Base-by-base conservation (phyloP, 2,329 filamentous ascomycete genomes). In the Ceratocystis papillata region DNA sequence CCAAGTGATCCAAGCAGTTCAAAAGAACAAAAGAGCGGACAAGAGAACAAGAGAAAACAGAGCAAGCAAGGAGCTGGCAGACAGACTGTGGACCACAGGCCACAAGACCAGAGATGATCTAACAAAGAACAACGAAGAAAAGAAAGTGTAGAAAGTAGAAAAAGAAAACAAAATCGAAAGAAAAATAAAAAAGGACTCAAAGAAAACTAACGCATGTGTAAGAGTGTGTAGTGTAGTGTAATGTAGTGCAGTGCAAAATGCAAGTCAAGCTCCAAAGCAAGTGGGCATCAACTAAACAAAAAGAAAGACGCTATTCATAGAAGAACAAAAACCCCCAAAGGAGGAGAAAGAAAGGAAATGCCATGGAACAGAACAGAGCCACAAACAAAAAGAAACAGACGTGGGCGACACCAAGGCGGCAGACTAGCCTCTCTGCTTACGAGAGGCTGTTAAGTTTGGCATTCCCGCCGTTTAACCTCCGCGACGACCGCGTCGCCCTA, bases 401-500 rank as follows among this genome's bases (percentile, higher is more conserved):
- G 12, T 41, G 44, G 17, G 59, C 12, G 30, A 20, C 37, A 15
- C 37, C 10, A 28, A 62, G 22, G n/a, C n/a, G 7, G 6, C n/a
- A n/a, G 7, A n/a, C 0, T 8, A n/a, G 7, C 48, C 48, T 10
- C 15, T 25, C 3, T 22, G n/a, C 22, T 53, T 45, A 53, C n/a
- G 46, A 53, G 22, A 66, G 61, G n/a, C 55, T 62, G 64, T 48
- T 44, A 59, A 67, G 61, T 61, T 69, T 67, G 10, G 67, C 37
- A 20, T 62, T 46, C 8, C 45, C 57, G 20, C 67, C 67, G 62
- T 69, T 68, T 64, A 63, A 55, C 30, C 53, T 44, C 50, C 53
- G 44, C 15, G 66, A 67, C 37, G 66, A 67, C 55, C 63, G 64
- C 41, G 53, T 70, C 63, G 55, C 44, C 25, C 64, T 48, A n/a